These are phyloP conservation scores for Candida sanyaensis DNA, from an alignment of 1,139 yeast genomes.

Conservation along the genomic window DNA sequence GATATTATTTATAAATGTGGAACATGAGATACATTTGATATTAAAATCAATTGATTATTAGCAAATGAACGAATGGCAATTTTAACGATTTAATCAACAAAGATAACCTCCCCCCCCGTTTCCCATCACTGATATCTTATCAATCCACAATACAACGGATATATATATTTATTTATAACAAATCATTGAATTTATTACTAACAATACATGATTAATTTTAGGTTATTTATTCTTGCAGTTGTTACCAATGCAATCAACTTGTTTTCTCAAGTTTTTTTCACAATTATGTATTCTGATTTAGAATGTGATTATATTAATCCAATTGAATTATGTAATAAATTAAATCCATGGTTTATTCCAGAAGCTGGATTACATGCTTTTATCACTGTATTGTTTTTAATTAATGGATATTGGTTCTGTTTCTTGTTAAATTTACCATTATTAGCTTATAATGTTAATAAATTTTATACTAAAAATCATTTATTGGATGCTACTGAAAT, in stretches of 20 bases:
- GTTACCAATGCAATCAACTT: slow-evolving; percentile 81
- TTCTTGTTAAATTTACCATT: slow-evolving; percentile 86
- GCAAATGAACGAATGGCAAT: no score
- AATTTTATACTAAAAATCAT: slow-evolving; percentile 74
- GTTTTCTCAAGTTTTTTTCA: slow-evolving; percentile 89
- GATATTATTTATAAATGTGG: no score
- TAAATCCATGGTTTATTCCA: slow-evolving; percentile 87
- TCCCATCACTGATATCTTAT: no score
- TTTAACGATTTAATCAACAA: neutral
- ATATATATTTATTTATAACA: no score
- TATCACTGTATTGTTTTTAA: slow-evolving; percentile 66
- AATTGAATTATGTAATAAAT: slow-evolving; percentile 90
- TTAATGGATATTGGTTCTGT: slow-evolving; percentile 93
- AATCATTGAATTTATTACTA: no score
- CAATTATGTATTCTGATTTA: slow-evolving; percentile 89
- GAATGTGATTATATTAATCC: slow-evolving; percentile 97
- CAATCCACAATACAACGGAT: no score
- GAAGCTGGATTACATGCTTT: slow-evolving; percentile 86
- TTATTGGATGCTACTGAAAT: slow-evolving; percentile 97
- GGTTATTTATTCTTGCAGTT: slow-evolving; percentile 85
- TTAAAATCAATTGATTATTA: no score
- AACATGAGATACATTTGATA: no score
- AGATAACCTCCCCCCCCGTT: no score
- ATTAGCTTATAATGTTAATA: slow-evolving; percentile 78
- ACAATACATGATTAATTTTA: slow-evolving; percentile 11